A percentile compares a stretch with the other conserved stretches of the same genome.
Conservation (phyloP, 208 protist genomes). For the Leishmania guyanensis region DNA sequence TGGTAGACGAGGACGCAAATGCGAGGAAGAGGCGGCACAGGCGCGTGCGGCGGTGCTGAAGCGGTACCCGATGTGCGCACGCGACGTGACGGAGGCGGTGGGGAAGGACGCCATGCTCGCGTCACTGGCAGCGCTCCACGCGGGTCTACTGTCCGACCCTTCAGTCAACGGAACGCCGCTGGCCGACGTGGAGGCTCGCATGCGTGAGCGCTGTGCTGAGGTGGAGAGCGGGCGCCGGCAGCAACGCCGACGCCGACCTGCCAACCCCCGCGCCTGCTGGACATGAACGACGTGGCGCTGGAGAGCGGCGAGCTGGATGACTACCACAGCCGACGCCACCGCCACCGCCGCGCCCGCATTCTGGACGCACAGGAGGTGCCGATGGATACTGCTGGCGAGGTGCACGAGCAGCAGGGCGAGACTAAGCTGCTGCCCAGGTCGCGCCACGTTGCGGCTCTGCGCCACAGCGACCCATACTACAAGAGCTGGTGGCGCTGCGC, state of each 20-base stretch:
- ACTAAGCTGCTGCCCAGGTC: constrained; percentile 18
- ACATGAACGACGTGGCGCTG: constrained; percentile 37
- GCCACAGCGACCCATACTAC: constrained; percentile 46
- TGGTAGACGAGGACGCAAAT: constrained; percentile 28
- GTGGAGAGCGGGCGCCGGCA: constrained; percentile 36
- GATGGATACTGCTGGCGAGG: constrained; percentile 19
- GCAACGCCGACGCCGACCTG: constrained; percentile 19
- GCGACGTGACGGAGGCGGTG: constrained; percentile 51
- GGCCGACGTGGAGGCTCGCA: constrained; percentile 29
- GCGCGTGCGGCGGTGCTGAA: constrained; percentile 26
- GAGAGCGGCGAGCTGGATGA: constrained; percentile 28
- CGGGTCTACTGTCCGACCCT: constrained; percentile 29
- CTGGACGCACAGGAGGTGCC: constrained; percentile 25
- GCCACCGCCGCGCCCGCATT: constrained; percentile 25
- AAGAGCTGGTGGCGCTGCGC: constrained; percentile 47
- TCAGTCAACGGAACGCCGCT: constrained; percentile 18
- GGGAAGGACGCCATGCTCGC: constrained; percentile 45
- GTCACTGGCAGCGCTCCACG: constrained; percentile 23
- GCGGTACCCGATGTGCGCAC: constrained; percentile 51
- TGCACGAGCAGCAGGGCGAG: constrained; percentile 31
- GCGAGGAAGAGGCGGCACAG: constrained; percentile 32
- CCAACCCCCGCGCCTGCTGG: constrained; percentile 32
- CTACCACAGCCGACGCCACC: constrained; percentile 32
- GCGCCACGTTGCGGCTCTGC: constrained; percentile 17
- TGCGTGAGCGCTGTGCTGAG: constrained; percentile 32